These are phyloP conservation scores for Cylindrotheca fusiformis DNA, from an alignment of 108 stramenopile species.

Conservation along the genomic window DNA sequence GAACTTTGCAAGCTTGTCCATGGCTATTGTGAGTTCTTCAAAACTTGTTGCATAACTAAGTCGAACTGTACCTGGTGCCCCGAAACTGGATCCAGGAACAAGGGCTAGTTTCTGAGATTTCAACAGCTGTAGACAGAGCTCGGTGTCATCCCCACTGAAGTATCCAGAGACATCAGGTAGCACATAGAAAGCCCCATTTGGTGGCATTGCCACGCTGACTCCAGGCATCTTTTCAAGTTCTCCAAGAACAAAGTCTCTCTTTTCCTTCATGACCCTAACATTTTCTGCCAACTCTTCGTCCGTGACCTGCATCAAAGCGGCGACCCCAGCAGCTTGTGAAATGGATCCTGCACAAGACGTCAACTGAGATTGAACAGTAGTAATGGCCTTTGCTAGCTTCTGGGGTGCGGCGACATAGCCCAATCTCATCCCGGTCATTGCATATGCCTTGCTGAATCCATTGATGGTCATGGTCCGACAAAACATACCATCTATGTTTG, in stretches of 20 bases:
- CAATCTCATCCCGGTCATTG: conserved; percentile 96
- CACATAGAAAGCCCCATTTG: conserved; percentile 94
- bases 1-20: conserved; percentile 71
- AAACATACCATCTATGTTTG: conserved; percentile 77
- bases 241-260: conserved; percentile 87
- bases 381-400: conserved; percentile 65
- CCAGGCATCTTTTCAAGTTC: conserved; percentile 64
- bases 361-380: conserved; percentile 88
- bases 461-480: conserved; percentile 89
- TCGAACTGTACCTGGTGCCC: conserved; percentile 87
- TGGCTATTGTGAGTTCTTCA: conserved; percentile 82
- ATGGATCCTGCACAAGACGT: conserved; percentile 94
- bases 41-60: conserved; percentile 95
- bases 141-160: conserved; percentile 75
- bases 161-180: conserved; percentile 87
- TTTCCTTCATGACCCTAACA: conserved; percentile 67
- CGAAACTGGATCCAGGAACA: conserved; percentile 94
- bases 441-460: conserved; percentile 94
- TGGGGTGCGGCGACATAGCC: conserved; percentile 81
- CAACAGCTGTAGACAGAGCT: conserved; percentile 88
- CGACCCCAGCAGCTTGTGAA: conserved; percentile 91
- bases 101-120: conserved; percentile 84
- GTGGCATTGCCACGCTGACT: conserved; percentile 64
- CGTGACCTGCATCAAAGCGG: conserved; percentile 71
- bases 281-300: conserved; percentile 72